Evolutionary conservation across 2,329 filamentous ascomycete species (phyloP), one percentile per base, ranked within the genome.

Genomic region (Alternaria sp.): DNA sequence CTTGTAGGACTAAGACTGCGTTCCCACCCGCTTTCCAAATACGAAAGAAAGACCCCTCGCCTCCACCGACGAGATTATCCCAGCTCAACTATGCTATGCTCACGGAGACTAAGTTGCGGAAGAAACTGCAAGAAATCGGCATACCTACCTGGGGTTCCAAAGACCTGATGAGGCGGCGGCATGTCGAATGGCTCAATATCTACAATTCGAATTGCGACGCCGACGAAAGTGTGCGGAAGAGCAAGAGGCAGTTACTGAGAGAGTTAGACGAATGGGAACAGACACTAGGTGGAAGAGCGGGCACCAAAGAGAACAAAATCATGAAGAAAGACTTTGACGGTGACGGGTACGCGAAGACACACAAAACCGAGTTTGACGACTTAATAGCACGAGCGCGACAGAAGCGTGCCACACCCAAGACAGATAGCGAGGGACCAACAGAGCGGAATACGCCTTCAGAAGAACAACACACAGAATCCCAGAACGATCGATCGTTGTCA

Each of bases 181-280:
- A 98, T 74, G 92, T 88, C 23, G 96, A 99, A 79, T 99, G 94
- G 94, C 86, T 96, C 55, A 97, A 96, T 41, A 82, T 99, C 18
- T 97, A 93, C 91, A 99, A 99, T 78, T 92, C 96, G 11, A 99
- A 99, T 77, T 97, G 94, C 80, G 96, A 99, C 79, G 91, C 94
- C 3, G 87, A 87, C 37, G 83, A 84, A 2, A 93, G 93, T 0
- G 65, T 71, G 18, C 65, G 73, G 6, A 92, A 91, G 75, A 84
- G 85, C 11, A 93, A 92, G 67, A 75, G 82, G 7, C 90, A 96
- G 61, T 80, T 99, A 5, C 80, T 97, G 15, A 88, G 87, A 14
- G 95, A 98, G 64, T 79, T 99, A 12, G 91, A 95, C 21, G 81
- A 87, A 1, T 98, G 96, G 95, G 96, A 99, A 79, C 87, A 89